A percentile compares a stretch with the other conserved stretches of the same genome.
Conservation (phyloP, 495 filamentous ascomycete genomes). For the Bacidia rubella region DNA sequence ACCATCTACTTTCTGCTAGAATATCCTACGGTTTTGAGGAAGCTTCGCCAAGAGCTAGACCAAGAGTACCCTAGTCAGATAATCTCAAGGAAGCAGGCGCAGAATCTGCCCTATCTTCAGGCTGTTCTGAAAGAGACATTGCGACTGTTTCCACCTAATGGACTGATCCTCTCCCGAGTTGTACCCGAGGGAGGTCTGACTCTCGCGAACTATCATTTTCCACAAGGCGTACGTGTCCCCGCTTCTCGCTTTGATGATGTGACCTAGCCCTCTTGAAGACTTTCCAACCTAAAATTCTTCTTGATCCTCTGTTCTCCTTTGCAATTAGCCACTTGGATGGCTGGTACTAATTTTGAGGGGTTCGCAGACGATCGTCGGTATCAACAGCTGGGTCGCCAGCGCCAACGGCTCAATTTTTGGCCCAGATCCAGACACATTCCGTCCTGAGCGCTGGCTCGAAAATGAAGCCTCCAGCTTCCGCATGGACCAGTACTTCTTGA, state of each 20-base stretch:
- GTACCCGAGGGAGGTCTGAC: neutral
- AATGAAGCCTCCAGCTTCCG: neutral
- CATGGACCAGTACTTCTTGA: conserved; percentile 14
- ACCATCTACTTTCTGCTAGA: conserved; percentile 39
- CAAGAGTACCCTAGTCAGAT: conserved; percentile 2
- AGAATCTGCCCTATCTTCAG: conserved; percentile 36
- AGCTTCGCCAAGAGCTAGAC: conserved; percentile 32
- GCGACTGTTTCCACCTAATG: conserved; percentile 15
- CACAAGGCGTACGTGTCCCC: conserved; percentile 2
- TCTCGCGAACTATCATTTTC: neutral
- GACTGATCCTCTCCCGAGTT: neutral
- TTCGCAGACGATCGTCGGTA: conserved; percentile 29
- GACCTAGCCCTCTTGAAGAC: no score
- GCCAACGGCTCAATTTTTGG: conserved; percentile 35
- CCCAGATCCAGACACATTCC: conserved; percentile 26
- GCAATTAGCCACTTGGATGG: no score
- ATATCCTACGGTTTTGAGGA: conserved; percentile 23
- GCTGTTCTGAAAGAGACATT: conserved; percentile 36
- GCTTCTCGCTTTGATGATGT: no score
- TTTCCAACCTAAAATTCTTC: no score
- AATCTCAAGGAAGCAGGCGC: conserved; percentile 33
- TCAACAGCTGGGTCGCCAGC: conserved; percentile 40
- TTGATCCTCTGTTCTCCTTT: no score
- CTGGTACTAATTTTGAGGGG: neutral
- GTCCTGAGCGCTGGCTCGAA: conserved; percentile 36